phyloP scores from a whole-genome alignment of 352 stramenopile species.

The Globisporangium spinosum region DNA sequence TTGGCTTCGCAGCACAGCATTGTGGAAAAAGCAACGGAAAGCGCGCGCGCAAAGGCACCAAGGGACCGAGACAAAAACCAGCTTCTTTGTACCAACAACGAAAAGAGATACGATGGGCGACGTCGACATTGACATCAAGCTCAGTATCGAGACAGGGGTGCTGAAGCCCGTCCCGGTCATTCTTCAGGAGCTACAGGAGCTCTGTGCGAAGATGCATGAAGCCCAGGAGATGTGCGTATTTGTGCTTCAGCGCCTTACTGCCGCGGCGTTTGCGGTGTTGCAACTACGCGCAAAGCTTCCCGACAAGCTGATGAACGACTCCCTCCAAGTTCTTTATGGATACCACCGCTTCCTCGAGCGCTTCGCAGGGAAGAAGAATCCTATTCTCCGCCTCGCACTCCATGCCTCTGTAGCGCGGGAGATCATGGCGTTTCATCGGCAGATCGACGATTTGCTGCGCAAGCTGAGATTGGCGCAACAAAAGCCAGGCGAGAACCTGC shows the following conservation, averaged over 20 bases:
- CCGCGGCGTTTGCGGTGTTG: background rate
- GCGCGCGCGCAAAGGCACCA: too few species aligned
- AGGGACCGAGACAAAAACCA: too few species aligned
- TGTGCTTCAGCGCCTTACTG: background rate
- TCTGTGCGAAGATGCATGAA: background rate
- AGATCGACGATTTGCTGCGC: background rate
- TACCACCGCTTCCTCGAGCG: background rate
- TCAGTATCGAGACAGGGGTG: background rate
- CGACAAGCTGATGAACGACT: background rate
- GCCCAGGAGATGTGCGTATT: background rate
- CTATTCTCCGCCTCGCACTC: background rate
- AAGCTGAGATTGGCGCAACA: background rate
- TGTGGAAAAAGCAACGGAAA: too few species aligned
- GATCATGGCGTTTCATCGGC: background rate
- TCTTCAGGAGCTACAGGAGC: background rate
- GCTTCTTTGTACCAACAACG: too few species aligned
- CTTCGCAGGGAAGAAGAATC: too few species aligned
- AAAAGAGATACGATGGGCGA: background rate
- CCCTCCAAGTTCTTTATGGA: background rate
- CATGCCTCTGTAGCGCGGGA: background rate
- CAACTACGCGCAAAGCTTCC: background rate
- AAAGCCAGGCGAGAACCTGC: background rate
- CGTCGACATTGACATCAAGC: background rate
- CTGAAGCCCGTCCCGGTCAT: background rate
- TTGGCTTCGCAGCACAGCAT: too few species aligned